Conservation (phyloP, 257 asterid species). For the Voacanga thouarsii region DNA sequence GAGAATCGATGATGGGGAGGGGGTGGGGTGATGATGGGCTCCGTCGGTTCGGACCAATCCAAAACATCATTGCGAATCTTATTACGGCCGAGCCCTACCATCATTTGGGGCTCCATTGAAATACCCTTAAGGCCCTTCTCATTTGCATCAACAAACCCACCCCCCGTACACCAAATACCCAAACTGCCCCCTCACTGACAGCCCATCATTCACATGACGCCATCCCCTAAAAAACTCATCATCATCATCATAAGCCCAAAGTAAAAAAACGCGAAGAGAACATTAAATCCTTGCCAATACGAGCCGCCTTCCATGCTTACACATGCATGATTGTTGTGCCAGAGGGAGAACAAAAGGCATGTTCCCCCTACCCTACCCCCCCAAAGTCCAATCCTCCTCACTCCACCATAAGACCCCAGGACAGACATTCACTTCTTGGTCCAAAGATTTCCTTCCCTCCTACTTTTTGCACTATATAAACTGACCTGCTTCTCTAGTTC, state of each 20-base stretch:
- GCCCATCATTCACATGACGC: constrained; percentile 65
- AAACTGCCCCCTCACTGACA: constrained; percentile 29
- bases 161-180: constrained; percentile 12
- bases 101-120: constrained; percentile 23
- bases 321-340: constrained; percentile 71
- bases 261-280: constrained; percentile 6
- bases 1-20: constrained; percentile 33
- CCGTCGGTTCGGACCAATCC: constrained; percentile 75
- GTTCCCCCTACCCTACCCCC: background rate
- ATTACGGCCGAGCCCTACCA: constrained; percentile 51
- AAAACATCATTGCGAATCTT: constrained; percentile 84
- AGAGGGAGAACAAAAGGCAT: constrained; percentile 21
- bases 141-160: background rate
- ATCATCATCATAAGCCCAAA: constrained; percentile 33
- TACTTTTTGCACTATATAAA: constrained; percentile 57
- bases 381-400: background rate
- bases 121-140: constrained; percentile 29
- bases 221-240: constrained; percentile 36
- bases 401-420: background rate
- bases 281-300: constrained; percentile 40
- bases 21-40: constrained; percentile 58
- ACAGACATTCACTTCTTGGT: constrained; percentile 8
- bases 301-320: constrained; percentile 63
- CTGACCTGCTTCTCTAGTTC: constrained; percentile 12
- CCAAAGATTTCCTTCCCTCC: constrained; percentile 23